A percentile compares a stretch with the other conserved stretches of the same genome.
Conservation (phyloP, 495 filamentous ascomycete species). For the Trichoderma virens region DNA sequence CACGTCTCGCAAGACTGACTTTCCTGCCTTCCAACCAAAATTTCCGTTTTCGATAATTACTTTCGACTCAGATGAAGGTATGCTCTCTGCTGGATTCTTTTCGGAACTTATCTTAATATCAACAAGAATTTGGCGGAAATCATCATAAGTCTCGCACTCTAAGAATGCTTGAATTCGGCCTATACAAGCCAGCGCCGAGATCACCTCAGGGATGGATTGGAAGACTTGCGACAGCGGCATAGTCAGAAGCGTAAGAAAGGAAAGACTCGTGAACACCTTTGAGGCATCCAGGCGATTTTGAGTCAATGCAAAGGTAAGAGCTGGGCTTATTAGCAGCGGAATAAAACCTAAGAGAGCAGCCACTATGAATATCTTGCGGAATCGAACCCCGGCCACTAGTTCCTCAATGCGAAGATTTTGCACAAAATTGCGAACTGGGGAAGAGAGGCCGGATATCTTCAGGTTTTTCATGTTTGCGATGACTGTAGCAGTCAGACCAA, state of each 20-base stretch:
- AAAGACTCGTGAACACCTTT: conserved; percentile 47
- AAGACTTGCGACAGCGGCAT: conserved; percentile 47
- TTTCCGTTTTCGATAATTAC: conserved; percentile 14
- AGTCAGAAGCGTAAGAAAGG: conserved; percentile 48
- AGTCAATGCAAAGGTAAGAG: conserved; percentile 31
- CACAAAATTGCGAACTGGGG: conserved; percentile 28
- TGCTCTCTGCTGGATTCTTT: too few species aligned
- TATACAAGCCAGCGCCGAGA: conserved; percentile 47
- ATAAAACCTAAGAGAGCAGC: conserved; percentile 34
- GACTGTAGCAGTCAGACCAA: conserved; percentile 41
- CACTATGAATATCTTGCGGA: conserved; percentile 35
- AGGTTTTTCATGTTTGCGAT: conserved; percentile 50
- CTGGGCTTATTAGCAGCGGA: conserved; percentile 34
- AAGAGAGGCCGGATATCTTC: conserved; percentile 47
- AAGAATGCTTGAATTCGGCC: conserved; percentile 50
- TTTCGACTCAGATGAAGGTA: too few species aligned
- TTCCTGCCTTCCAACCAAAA: conserved; percentile 37
- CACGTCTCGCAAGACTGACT: conserved; percentile 26
- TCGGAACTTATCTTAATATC: neutral
- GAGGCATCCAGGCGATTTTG: conserved; percentile 34
- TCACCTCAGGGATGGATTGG: conserved; percentile 43
- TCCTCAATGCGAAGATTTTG: conserved; percentile 48
- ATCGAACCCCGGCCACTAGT: conserved; percentile 43
- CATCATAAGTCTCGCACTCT: conserved; percentile 22
- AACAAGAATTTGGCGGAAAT: conserved; percentile 14